Evolutionary conservation across 257 asterid species (phyloP), one percentile per base, ranked within the genome.

Genomic region (Asclepias syriaca): DNA sequence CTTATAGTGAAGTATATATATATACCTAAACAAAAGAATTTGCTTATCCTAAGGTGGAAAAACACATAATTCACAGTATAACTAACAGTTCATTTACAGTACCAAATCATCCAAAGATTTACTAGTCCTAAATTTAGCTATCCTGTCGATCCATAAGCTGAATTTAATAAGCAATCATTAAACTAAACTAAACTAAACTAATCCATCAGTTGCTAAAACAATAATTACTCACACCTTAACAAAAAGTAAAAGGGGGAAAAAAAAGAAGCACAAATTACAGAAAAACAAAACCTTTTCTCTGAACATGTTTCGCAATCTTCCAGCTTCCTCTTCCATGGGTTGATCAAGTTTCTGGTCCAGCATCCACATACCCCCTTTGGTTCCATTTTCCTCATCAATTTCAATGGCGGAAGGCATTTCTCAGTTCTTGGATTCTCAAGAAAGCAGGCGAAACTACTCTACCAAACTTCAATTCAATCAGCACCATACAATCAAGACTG

Each of bases 291-390:
- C 99, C 99, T 95, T 90, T 84, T 95, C 96, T 81, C 96, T 83
- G 21, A 84, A 89, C 99, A 90, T 84, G 72, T 90, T 88, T 68
- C 85, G 90, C 61, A 95, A 87, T 61, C 84, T 90, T 51, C 89
- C 98, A 84, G 97, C 99, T 60, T 95, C 99, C 81, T 92, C 99
- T 60, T 95, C 99, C 99, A 95, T 90, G 32, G 98, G 96, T 80
- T 95, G 98, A 85, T 95, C 99, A 73, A 95, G 92, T 80, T 87
- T 95, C 88, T 95, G 96, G 71, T 95, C 99, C 85, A 95, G 87
- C 77, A 51, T 96, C 99, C 99, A 95, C 97, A 95, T 92, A 72
- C 90, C 78, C 16, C 99, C 99, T 77, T 89, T 92, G 21, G 75
- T 82, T 61, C 82, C 96, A 76, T 56, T 53, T 19, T 75, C 90